Conservation (phyloP, 768 basidiomycete genomes). For the Serendipita vermifera region DNA sequence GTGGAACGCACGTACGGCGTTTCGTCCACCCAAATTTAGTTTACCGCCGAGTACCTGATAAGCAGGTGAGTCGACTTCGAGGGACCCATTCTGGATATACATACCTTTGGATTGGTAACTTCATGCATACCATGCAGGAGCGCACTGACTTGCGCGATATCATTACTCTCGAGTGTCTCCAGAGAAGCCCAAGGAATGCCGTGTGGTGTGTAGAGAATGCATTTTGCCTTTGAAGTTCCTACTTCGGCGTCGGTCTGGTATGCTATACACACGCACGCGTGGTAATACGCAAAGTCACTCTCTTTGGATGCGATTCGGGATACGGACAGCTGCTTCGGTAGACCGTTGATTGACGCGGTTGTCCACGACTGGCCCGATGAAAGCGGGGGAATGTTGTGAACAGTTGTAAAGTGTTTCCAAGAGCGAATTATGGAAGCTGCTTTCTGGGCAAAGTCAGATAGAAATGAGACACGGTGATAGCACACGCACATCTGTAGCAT, state of each 20-base stretch:
- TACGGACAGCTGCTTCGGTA: neutral
- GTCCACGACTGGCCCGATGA: neutral
- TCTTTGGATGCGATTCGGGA: neutral
- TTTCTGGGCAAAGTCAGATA: neutral
- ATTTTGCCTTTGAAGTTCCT: neutral
- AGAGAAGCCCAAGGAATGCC: slow-evolving; percentile 4
- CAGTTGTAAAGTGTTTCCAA: neutral
- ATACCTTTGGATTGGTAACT: slow-evolving; percentile 8
- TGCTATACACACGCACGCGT: neutral
- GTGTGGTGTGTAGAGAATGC: slow-evolving; percentile 2
- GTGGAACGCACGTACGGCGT: neutral
- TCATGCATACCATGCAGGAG: slow-evolving; percentile 5
- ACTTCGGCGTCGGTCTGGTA: neutral
- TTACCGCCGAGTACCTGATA: slow-evolving; percentile 3
- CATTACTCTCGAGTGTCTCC: neutral
- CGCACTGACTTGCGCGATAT: neutral
- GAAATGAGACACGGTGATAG: neutral
- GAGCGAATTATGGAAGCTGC: neutral
- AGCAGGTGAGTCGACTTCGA: neutral
- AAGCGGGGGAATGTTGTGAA: neutral
- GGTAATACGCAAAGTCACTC: neutral
- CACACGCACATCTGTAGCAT: neutral
- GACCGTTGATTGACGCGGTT: neutral
- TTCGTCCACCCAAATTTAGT: slow-evolving; percentile 5
- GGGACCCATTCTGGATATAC: neutral